These are phyloP conservation scores for Mortierella sp. DNA, from an alignment of 371 early-diverging fungal genomes.

Conservation along the genomic window DNA sequence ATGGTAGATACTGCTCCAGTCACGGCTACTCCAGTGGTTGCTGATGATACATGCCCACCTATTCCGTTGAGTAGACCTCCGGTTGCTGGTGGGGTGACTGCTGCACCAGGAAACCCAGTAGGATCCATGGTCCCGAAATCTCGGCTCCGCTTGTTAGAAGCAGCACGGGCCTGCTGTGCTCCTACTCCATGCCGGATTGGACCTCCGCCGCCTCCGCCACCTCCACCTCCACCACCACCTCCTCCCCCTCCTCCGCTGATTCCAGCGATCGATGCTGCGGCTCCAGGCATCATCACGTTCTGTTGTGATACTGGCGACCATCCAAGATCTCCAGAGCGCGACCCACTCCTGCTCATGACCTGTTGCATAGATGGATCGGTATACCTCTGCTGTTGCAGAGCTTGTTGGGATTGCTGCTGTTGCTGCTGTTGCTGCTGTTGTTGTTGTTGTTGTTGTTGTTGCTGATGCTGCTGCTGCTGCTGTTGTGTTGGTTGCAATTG, in stretches of 20 bases:
- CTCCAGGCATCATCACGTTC: constrained; percentile 17
- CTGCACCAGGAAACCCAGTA: not conserved
- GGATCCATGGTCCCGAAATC: constrained; percentile 37
- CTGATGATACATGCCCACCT: not conserved
- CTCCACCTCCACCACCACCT: not conserved
- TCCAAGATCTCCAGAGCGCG: constrained; percentile 21
- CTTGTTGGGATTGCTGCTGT: constrained; percentile 20
- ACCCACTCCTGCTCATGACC: constrained; percentile 18
- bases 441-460: constrained; percentile 34
- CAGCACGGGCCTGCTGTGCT: constrained; percentile 23
- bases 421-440: constrained; percentile 19
- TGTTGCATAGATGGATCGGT: constrained; percentile 24
- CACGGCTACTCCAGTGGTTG: constrained; percentile 1
- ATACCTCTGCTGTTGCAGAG: constrained; percentile 22
- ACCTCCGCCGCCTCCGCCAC: constrained; percentile 20
- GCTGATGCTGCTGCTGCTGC: constrained; percentile 21
- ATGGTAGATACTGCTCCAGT: constrained; percentile 1
- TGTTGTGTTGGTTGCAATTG: constrained; percentile 28
- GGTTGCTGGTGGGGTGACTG: not conserved
- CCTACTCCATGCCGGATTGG: constrained; percentile 25
- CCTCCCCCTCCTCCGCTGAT: not conserved
- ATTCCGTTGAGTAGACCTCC: too few species aligned
- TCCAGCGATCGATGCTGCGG: not conserved
- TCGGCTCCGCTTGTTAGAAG: constrained; percentile 34
- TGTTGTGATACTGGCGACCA: constrained; percentile 14